A percentile compares a stretch with the other conserved stretches of the same genome.
These are phyloP conservation scores for Cladosporium phlei DNA, from an alignment of 2,329 filamentous ascomycete genomes.

Conservation along the genomic window DNA sequence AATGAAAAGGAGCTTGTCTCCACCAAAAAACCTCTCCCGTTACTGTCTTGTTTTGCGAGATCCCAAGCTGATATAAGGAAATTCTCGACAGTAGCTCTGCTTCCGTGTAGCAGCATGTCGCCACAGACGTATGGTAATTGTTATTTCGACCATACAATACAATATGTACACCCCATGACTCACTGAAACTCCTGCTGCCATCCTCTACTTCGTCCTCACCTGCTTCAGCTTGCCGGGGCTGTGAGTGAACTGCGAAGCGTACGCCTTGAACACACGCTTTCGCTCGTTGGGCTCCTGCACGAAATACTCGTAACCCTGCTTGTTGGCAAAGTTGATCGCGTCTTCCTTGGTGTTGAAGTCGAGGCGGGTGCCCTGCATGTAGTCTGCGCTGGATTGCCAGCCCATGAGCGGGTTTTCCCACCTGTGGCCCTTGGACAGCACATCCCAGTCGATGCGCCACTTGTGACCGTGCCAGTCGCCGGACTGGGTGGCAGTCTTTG, in stretches of 20 bases:
- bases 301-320: conserved; percentile 98
- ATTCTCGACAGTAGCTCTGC: no score
- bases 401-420: conserved; percentile 99
- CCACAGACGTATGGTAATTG: no score
- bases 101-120: no score
- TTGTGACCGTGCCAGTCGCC: conserved; percentile 76
- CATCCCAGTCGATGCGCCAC: conserved; percentile 99
- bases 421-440: conserved; percentile 82
- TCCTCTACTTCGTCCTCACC: conserved; percentile 69
- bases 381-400: conserved; percentile 93
- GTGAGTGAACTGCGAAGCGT: conserved; percentile 94
- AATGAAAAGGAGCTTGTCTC: no score
- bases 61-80: no score
- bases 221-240: conserved; percentile 78
- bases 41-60: no score
- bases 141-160: conserved; percentile 12
- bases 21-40: no score
- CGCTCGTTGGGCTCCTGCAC: conserved; percentile 94
- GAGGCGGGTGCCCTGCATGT: conserved; percentile 89
- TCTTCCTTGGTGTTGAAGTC: conserved; percentile 92
- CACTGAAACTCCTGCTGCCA: not conserved
- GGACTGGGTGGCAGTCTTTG: conserved; percentile 95
- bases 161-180: conserved; percentile 11
- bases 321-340: conserved; percentile 90
- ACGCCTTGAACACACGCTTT: conserved; percentile 83